These are phyloP conservation scores for Mycena amicta DNA, from an alignment of 768 basidiomycete species.

Conservation along the genomic window DNA sequence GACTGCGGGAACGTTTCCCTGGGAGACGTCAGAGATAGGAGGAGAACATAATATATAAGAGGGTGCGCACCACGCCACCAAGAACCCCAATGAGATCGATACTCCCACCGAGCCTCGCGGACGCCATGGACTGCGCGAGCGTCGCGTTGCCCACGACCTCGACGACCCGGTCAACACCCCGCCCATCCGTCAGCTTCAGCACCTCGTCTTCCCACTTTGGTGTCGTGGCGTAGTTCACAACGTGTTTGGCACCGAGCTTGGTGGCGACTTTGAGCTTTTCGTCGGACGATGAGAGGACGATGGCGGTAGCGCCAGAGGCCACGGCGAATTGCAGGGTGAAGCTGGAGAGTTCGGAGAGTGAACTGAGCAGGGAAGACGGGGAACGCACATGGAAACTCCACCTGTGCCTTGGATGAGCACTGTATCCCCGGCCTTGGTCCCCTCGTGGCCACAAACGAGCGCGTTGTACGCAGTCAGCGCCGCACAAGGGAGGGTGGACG, in stretches of 20 bases:
- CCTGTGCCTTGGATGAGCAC: too few species aligned
- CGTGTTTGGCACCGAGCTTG: slow-evolving; percentile 40
- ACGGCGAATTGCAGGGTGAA: slow-evolving; percentile 51
- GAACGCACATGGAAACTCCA: slow-evolving; percentile 48
- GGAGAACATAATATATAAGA: too few species aligned
- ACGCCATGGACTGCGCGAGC: too few species aligned
- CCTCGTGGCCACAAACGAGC: slow-evolving; percentile 34
- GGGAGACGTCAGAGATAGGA: too few species aligned
- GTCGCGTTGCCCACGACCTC: slow-evolving; percentile 10
- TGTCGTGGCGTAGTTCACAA: slow-evolving; percentile 52
- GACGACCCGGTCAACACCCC: slow-evolving; percentile 17
- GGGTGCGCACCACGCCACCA: too few species aligned
- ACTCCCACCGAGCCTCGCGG: too few species aligned
- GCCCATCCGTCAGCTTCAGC: slow-evolving; percentile 30
- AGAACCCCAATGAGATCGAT: too few species aligned
- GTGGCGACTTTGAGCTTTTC: slow-evolving; percentile 43
- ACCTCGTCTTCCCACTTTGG: slow-evolving; percentile 54
- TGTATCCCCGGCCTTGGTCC: slow-evolving; percentile 50
- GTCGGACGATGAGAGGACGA: slow-evolving; percentile 53
- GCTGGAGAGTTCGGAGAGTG: too few species aligned
- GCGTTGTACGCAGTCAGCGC: slow-evolving; percentile 55
- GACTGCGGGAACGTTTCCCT: too few species aligned
- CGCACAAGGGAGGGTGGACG: slow-evolving; percentile 59
- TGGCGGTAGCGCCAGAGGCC: slow-evolving; percentile 48
- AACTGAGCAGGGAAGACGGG: too few species aligned